Evolutionary conservation across 1,139 yeast genomes (phyloP).

Genomic region (Kurtzmaniella quercitrusa): DNA sequence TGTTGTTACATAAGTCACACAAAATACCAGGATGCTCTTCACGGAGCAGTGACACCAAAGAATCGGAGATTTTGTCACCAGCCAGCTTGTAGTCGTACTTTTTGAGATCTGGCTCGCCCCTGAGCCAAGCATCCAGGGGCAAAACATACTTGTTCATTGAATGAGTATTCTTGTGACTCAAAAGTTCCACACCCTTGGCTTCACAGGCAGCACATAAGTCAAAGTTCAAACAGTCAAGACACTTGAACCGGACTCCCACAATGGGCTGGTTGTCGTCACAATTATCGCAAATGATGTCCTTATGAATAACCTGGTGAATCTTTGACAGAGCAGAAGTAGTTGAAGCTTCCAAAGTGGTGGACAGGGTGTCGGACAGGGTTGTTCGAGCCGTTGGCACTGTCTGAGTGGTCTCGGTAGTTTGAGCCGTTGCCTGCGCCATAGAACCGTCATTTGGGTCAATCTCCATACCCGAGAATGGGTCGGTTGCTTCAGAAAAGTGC

Average conservation of each 20-base stretch:
- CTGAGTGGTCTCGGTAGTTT: too few relatives aligned
- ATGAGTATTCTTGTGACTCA: constrained; percentile 24
- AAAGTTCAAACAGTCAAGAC: constrained; percentile 51
- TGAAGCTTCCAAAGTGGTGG: background rate
- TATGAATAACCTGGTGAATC: constrained; percentile 14
- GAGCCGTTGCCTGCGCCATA: background rate
- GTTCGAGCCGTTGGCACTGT: too few relatives aligned
- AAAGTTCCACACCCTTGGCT: constrained; percentile 14
- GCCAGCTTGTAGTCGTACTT: background rate
- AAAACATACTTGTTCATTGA: constrained; percentile 27
- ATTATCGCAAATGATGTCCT: constrained; percentile 35
- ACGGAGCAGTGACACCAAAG: too few relatives aligned
- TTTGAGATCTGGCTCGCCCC: background rate
- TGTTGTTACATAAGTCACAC: constrained; percentile 44
- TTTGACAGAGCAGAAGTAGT: constrained; percentile 4
- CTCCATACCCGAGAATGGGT: background rate
- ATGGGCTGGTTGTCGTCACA: constrained; percentile 35
- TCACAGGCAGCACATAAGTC: constrained; percentile 57
- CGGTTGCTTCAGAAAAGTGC: constrained; percentile 17
- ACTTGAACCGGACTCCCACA: constrained; percentile 48
- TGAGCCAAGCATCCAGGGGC: constrained; percentile 12
- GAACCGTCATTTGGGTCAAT: background rate
- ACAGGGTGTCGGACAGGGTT: too few relatives aligned
- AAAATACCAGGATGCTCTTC: constrained; percentile 19
- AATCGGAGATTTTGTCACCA: background rate